These are phyloP conservation scores for Rhodosporidiobolus sp. DNA, from an alignment of 768 basidiomycete species.

Conservation along the genomic window DNA sequence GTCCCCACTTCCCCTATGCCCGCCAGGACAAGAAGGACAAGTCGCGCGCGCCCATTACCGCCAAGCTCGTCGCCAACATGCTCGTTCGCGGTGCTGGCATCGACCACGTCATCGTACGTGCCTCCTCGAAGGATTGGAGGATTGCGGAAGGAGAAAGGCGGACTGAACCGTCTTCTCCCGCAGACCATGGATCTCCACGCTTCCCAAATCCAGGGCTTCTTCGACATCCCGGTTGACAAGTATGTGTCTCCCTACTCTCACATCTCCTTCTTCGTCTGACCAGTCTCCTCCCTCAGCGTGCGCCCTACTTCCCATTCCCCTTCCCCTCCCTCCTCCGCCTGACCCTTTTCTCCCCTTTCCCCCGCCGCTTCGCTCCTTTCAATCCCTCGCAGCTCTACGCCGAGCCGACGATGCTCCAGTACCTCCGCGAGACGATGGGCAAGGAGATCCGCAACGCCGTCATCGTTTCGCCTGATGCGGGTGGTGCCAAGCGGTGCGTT, in stretches of 20 bases:
- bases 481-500: conserved; percentile 87
- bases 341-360: background rate
- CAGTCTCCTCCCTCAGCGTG: conserved; percentile 28
- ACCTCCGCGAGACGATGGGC: conserved; percentile 83
- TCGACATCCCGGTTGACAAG: conserved; percentile 99
- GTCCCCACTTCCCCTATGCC: conserved; percentile 94
- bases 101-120: conserved; percentile 91
- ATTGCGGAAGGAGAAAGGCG: background rate
- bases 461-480: conserved; percentile 96
- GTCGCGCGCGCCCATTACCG: conserved; percentile 93
- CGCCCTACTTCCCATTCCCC: conserved; percentile 15
- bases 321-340: conserved; percentile 12
- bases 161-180: no score
- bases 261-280: background rate
- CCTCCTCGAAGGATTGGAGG: background rate
- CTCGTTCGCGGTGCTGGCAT: conserved; percentile 78
- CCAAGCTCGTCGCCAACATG: conserved; percentile 98
- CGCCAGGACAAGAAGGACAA: conserved; percentile 99
- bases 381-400: conserved; percentile 72
- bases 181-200: conserved; percentile 99
- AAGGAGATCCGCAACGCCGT: conserved; percentile 71
- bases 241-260: conserved; percentile 54
- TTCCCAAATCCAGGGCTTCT: conserved; percentile 98
- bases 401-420: conserved; percentile 89
- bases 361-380: background rate